These are phyloP conservation scores for Stentor roeselii DNA, from an alignment of 73 alveolate genomes.

Conservation along the genomic window DNA sequence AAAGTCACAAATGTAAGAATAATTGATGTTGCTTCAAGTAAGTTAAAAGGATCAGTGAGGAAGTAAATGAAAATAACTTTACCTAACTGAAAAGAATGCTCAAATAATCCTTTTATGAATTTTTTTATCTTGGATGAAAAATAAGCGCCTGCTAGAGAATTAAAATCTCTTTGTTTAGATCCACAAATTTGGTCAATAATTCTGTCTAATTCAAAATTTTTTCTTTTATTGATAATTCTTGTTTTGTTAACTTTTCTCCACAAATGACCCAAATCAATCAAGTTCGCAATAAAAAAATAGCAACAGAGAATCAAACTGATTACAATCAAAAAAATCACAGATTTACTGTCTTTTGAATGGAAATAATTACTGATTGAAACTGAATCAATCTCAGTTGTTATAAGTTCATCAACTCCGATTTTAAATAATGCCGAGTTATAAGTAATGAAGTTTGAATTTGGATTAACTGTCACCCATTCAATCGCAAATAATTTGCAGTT, in stretches of 20 bases:
- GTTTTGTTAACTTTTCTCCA: neutral
- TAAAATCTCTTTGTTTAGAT: neutral
- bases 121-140: too few species aligned
- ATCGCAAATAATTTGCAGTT: conserved; percentile 35
- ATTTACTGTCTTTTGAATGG: neutral
- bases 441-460: conserved; percentile 34
- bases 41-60: neutral
- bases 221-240: neutral
- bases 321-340: conserved; percentile 30
- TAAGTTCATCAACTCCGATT: conserved; percentile 40
- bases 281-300: conserved; percentile 11
- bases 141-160: neutral
- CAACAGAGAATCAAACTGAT: conserved; percentile 29
- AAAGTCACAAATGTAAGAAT: neutral
- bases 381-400: neutral
- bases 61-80: neutral
- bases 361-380: conserved; percentile 26
- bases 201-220: neutral
- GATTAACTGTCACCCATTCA: conserved; percentile 43
- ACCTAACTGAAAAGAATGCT: too few species aligned
- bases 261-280: neutral
- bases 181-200: neutral
- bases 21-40: neutral
- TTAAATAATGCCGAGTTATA: conserved; percentile 29
- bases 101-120: too few species aligned